These are phyloP conservation scores for Acanthamoeba triangularis DNA, from an alignment of 208 protist species.

Conservation along the genomic window DNA sequence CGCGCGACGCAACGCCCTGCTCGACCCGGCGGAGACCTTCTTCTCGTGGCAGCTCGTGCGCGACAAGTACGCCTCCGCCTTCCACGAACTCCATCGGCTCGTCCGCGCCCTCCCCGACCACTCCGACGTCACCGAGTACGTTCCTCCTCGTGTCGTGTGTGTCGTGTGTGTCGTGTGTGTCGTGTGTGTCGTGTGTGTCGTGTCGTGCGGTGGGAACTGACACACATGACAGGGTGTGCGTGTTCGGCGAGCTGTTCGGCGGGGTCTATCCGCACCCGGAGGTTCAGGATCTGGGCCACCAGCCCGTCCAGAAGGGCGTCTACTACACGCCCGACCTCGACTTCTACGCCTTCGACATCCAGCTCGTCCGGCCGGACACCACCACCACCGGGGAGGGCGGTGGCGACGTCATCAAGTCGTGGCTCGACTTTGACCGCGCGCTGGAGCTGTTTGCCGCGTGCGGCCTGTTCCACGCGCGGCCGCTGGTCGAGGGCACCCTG, in stretches of 20 bases:
- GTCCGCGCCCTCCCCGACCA: background rate
- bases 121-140: background rate
- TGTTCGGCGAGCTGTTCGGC: conserved; percentile 29
- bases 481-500: conserved; percentile 41
- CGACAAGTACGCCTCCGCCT: background rate
- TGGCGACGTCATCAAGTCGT: background rate
- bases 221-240: background rate
- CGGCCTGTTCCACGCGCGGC: background rate
- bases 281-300: background rate
- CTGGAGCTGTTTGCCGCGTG: conserved; percentile 1
- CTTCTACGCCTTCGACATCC: conserved; percentile 71
- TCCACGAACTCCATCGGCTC: background rate
- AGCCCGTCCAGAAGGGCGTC: conserved; percentile 72
- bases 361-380: conserved; percentile 23
- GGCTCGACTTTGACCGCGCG: background rate
- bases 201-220: too few species aligned
- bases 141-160: background rate
- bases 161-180: background rate
- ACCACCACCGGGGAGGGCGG: too few species aligned
- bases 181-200: background rate
- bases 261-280: conserved; percentile 62
- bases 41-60: conserved; percentile 64
- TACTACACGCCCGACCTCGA: conserved; percentile 56
- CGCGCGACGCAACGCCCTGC: conserved; percentile 36
- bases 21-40: conserved; percentile 64